A percentile compares a stretch with the other conserved stretches of the same genome.
Evolutionary conservation across 169 alveolate species (phyloP).

Genomic region (Cyclospora cayetanensis): DNA sequence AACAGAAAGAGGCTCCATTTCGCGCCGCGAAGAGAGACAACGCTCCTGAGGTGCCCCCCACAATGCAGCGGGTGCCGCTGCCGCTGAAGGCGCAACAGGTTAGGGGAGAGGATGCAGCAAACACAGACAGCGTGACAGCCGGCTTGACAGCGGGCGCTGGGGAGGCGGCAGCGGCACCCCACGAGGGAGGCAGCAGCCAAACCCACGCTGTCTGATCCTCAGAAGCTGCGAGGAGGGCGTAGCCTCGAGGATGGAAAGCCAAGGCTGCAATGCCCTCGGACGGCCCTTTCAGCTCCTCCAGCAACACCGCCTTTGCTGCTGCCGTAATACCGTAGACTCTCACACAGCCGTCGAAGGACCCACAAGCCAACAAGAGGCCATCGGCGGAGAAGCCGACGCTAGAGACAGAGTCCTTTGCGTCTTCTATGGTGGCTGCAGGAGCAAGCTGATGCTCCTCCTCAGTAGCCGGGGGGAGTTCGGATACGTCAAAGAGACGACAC

Average conservation of each 20-base stretch:
- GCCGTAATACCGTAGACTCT: background rate
- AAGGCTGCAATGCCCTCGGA: background rate
- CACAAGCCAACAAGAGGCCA: conserved; percentile 35
- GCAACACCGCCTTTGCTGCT: background rate
- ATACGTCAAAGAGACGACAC: background rate
- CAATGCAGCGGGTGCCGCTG: conserved; percentile 10
- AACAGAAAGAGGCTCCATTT: background rate
- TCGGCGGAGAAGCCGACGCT: conserved; percentile 24
- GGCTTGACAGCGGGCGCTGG: background rate
- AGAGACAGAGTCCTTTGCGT: conserved; percentile 34
- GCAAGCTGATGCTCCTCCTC: background rate
- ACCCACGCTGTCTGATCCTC: conserved; percentile 64
- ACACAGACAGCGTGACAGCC: conserved; percentile 3
- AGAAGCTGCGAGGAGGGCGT: conserved; percentile 37
- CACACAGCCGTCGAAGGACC: conserved; percentile 57
- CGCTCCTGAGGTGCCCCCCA: conserved; percentile 38
- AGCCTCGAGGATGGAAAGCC: conserved; percentile 56
- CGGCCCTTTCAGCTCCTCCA: conserved; percentile 36
- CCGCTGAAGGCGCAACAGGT: conserved; percentile 57
- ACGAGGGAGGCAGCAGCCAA: conserved; percentile 51
- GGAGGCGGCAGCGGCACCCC: conserved; percentile 1
- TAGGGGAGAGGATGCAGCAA: conserved; percentile 37
- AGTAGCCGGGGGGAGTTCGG: background rate
- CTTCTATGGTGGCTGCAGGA: background rate
- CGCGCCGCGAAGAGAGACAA: conserved; percentile 8